Percentiles rank a stretch among this genome's conserved stretches.
Conservation (phyloP, 2,329 filamentous ascomycete species). For the Plenodomus lindquistii region DNA sequence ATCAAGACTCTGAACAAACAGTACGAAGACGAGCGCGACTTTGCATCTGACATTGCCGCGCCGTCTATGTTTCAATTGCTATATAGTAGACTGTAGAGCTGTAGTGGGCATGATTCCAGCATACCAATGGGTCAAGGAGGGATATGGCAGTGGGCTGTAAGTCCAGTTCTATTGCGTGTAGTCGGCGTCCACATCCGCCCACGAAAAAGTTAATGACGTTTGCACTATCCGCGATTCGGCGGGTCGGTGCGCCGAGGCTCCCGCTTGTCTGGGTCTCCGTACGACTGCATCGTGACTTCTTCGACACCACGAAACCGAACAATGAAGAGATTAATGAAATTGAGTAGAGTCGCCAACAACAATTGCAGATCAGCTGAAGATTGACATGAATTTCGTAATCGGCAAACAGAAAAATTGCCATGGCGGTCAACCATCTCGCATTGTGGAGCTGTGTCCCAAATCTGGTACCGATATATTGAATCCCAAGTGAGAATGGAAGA, state of each 20-base stretch:
- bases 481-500: no score
- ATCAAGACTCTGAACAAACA: slow-evolving; percentile 41
- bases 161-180: neutral
- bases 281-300: no score
- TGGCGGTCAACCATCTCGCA: no score
- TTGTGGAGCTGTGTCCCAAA: no score
- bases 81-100: slow-evolving; percentile 13
- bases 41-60: slow-evolving; percentile 57
- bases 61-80: slow-evolving; percentile 30
- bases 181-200: neutral
- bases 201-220: slow-evolving; percentile 22
- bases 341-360: no score
- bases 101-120: slow-evolving; percentile 13
- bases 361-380: no score
- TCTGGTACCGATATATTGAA: no score
- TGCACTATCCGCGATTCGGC: slow-evolving; percentile 6
- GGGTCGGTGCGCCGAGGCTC: slow-evolving; percentile 13
- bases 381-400: no score
- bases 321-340: no score
- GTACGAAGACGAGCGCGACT: slow-evolving; percentile 54
- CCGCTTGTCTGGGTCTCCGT: neutral
- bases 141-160: neutral
- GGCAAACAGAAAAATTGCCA: no score
- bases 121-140: slow-evolving; percentile 1
- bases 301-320: neutral